Evolutionary conservation across 1,284 basidiomycete genomes (phyloP), one percentile per base, ranked within the genome.

Genomic region (Hemileia vastatrix): DNA sequence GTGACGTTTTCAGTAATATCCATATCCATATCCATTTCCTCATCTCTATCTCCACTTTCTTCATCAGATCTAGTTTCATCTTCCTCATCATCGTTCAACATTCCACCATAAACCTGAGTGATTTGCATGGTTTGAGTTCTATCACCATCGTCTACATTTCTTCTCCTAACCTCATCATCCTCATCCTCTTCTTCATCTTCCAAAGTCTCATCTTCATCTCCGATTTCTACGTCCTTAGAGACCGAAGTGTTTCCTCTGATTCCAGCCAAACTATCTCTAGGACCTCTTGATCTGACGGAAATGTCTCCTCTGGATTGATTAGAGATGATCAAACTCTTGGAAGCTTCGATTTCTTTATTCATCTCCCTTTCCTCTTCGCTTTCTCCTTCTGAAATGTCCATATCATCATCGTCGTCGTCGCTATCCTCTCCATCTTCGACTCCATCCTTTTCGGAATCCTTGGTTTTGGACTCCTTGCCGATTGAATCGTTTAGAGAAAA

Each of bases 121-220:
- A 40, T 40, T 15, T 40, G 36, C 36, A 40, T 53, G 18, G 51
- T 53, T 53, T 40, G 32, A 40, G 51, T 40, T 40, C 51, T 40
- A 32, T 33, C 51, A 40, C 51, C 51, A 23, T 40, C n/a, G 6
- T 18, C 21, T 18, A 40, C 21, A n/a, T 53, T 18, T 21, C 18
- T 6, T 18, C 11, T 53, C 51, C 32, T 40, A 33, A 40, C n/a
- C n/a, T n/a, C n/a, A n/a, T n/a, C n/a, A n/a, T n/a, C n/a, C n/a
- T n/a, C n/a, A n/a, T n/a, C n/a, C n/a, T n/a, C n/a, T n/a, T n/a
- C n/a, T n/a, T n/a, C n/a, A n/a, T n/a, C n/a, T n/a, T n/a, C n/a
- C n/a, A 11, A n/a, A 32, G n/a, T 9, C 13, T 44, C 36, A 6
- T 6, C 15, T 24, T 19, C 44, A 57, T 8, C 19, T 19, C 32